Percentiles rank a stretch among this genome's conserved stretches.
Conservation (phyloP, 306 rosid genomes). For the Geum urbanum region DNA sequence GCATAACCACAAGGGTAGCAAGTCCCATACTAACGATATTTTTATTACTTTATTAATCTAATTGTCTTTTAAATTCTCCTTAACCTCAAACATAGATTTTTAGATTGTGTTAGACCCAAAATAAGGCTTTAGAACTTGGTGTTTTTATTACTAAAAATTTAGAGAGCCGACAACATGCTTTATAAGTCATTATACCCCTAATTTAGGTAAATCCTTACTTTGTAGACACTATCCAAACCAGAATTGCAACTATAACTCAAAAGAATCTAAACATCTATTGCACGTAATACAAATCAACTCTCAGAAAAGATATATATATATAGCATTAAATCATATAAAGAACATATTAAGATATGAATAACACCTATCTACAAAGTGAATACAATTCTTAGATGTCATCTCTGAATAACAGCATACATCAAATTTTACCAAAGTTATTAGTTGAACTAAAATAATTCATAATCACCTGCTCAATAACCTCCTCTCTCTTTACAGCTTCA, state of each 20-base stretch:
- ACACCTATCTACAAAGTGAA: neutral
- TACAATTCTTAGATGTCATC: neutral
- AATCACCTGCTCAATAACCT: slow-evolving; percentile 51
- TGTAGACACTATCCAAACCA: neutral
- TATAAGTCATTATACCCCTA: neutral
- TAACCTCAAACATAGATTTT: too few relatives aligned
- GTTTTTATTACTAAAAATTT: neutral
- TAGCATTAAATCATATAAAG: neutral
- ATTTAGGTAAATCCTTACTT: neutral
- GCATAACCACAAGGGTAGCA: neutral
- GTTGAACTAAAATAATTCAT: neutral
- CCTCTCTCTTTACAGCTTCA: slow-evolving; percentile 61
- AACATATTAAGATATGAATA: neutral
- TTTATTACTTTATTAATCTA: neutral
- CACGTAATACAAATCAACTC: neutral
- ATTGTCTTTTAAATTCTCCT: neutral
- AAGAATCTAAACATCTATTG: neutral
- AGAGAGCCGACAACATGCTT: neutral
- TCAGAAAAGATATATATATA: neutral
- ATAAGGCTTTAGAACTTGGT: too few relatives aligned
- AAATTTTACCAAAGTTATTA: neutral
- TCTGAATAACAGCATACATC: too few relatives aligned
- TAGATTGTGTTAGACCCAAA: too few relatives aligned
- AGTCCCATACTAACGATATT: neutral
- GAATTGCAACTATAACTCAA: neutral